Evolutionary conservation across 192 early-diverging fungal genomes (phyloP).

Genomic region (Coemansia biformis): DNA sequence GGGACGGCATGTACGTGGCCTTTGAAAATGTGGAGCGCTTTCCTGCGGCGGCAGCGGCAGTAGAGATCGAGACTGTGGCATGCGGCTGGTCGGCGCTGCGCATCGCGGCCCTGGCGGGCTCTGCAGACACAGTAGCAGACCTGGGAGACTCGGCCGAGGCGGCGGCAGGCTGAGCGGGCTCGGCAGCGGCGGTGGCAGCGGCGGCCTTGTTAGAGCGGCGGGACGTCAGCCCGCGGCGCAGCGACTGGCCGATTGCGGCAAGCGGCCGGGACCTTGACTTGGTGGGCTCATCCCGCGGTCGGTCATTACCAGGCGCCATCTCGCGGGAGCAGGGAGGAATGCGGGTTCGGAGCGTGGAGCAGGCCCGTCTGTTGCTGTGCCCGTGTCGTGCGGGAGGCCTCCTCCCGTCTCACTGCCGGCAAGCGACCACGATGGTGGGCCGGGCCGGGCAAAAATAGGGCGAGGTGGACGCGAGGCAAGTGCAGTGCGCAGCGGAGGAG

Average conservation of each 20-base stretch:
- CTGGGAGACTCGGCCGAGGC: background rate
- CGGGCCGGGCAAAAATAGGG: no score
- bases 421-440: no score
- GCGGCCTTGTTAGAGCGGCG: slow-evolving; percentile 25
- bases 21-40: slow-evolving; percentile 4
- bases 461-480: no score
- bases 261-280: slow-evolving; percentile 41
- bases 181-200: background rate
- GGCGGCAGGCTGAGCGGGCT: background rate
- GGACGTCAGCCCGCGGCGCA: slow-evolving; percentile 45
- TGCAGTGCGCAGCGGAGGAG: no score
- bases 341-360: no score
- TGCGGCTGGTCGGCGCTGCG: slow-evolving; percentile 4
- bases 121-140: background rate
- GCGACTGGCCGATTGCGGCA: slow-evolving; percentile 38
- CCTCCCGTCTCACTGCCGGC: no score
- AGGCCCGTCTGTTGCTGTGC: no score
- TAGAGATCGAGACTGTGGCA: background rate
- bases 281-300: slow-evolving; percentile 45
- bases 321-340: no score
- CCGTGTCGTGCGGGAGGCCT: no score
- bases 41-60: background rate
- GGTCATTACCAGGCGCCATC: slow-evolving; percentile 44
- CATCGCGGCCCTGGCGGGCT: background rate
- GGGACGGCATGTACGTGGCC: slow-evolving; percentile 28